These are phyloP conservation scores for Ogataea neopini DNA, from an alignment of 805 yeast species.

Conservation along the genomic window DNA sequence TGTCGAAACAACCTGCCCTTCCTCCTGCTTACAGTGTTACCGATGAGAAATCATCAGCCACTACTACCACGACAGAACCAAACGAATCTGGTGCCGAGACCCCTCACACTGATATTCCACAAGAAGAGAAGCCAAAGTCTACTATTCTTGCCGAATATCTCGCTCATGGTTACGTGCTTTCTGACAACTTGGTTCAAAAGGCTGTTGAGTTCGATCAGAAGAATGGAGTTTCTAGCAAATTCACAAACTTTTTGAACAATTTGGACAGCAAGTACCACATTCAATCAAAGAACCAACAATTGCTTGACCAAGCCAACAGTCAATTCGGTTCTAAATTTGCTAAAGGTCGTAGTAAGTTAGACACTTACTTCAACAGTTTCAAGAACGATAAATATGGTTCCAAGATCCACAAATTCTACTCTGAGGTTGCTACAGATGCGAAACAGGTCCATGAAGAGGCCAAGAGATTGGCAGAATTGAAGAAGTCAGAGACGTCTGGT, in stretches of 20 bases:
- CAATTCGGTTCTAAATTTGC: constrained; percentile 43
- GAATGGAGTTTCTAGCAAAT: constrained; percentile 59
- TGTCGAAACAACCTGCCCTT: constrained; percentile 26
- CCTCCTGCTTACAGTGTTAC: constrained; percentile 5
- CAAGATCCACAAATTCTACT: constrained; percentile 61
- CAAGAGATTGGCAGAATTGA: constrained; percentile 62
- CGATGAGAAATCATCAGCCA: constrained; percentile 13
- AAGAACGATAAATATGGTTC: constrained; percentile 52
- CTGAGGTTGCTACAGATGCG: constrained; percentile 54
- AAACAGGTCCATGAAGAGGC: constrained; percentile 75
- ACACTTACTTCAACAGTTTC: constrained; percentile 49
- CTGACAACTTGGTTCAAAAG: constrained; percentile 59
- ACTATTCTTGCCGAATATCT: constrained; percentile 76
- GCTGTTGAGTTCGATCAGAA: constrained; percentile 65
- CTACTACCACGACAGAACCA: constrained; percentile 1
- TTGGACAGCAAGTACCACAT: constrained; percentile 65
- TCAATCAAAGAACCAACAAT: constrained; percentile 48
- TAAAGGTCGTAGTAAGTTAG: constrained; percentile 39
- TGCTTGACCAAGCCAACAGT: constrained; percentile 38
- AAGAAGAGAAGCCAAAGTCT: constrained; percentile 76
- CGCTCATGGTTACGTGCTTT: constrained; percentile 68
- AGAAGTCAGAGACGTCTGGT: constrained; percentile 34
- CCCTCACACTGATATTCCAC: constrained; percentile 52
- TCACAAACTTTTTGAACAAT: constrained; percentile 53
- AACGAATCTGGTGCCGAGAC: constrained; percentile 9